Evolutionary conservation across 2,329 filamentous ascomycete genomes (phyloP).

Genomic region (Teratosphaeria viscida): DNA sequence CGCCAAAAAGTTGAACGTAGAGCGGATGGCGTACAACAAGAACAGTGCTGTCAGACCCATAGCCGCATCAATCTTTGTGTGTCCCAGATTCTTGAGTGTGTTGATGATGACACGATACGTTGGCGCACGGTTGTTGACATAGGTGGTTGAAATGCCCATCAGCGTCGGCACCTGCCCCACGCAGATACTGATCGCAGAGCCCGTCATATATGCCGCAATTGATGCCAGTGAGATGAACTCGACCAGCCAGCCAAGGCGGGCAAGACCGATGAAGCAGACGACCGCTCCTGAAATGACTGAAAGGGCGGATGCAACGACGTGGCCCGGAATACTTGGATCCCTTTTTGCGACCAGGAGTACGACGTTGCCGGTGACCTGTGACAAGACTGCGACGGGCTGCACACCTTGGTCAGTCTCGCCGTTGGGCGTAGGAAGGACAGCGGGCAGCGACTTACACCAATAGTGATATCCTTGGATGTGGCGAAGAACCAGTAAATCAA

Average conservation of each 20-base stretch:
- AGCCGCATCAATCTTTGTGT: constrained; percentile 65
- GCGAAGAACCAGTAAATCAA: constrained; percentile 96
- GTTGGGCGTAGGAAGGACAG: background rate
- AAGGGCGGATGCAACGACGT: constrained; percentile 67
- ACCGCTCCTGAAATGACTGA: constrained; percentile 69
- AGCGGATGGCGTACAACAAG: constrained; percentile 68
- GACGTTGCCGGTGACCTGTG: constrained; percentile 76
- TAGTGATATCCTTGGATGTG: constrained; percentile 97
- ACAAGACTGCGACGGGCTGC: constrained; percentile 89
- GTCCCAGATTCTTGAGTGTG: constrained; percentile 60
- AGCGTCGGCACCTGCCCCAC: constrained; percentile 72
- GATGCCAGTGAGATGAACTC: constrained; percentile 86
- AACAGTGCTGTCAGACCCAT: constrained; percentile 76
- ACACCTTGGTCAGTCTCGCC: constrained; percentile 3
- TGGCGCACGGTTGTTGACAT: constrained; percentile 50
- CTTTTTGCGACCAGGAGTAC: constrained; percentile 52
- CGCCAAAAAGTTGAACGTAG: constrained; percentile 52
- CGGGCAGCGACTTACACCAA: constrained; percentile 55
- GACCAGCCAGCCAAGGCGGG: constrained; percentile 79
- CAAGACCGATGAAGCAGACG: constrained; percentile 66
- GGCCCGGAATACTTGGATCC: constrained; percentile 47
- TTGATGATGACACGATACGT: constrained; percentile 81
- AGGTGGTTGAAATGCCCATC: constrained; percentile 57
- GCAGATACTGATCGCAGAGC: constrained; percentile 81
- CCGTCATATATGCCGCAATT: constrained; percentile 93